Percentiles rank a stretch among this genome's conserved stretches.
Conservation (phyloP, 1,284 basidiomycete species). For the Sanghuangporus sanghuang region DNA sequence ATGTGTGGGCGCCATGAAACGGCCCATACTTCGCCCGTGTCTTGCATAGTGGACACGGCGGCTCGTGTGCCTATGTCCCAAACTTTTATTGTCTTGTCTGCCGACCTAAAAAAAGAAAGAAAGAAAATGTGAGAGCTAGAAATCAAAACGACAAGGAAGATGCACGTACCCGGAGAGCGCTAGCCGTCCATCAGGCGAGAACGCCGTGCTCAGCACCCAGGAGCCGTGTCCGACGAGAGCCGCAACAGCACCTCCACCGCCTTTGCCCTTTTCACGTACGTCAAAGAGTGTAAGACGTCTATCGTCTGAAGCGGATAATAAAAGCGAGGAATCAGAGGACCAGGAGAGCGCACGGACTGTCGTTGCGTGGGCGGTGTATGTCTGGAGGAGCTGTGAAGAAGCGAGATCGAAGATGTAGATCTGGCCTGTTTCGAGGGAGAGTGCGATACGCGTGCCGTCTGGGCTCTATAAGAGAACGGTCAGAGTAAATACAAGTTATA, state of each 20-base stretch:
- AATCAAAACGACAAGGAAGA: background rate
- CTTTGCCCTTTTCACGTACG: constrained; percentile 52
- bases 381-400: constrained; percentile 54
- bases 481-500: background rate
- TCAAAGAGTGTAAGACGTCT: constrained; percentile 84
- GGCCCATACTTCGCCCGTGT: constrained; percentile 80
- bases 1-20: constrained; percentile 76
- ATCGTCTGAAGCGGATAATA: constrained; percentile 84
- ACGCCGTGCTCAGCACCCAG: constrained; percentile 78
- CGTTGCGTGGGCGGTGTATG: constrained; percentile 83
- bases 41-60: constrained; percentile 72
- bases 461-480: constrained; percentile 55
- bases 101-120: constrained; percentile 48
- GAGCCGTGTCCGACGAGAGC: constrained; percentile 80
- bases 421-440: constrained; percentile 77
- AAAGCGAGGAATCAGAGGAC: constrained; percentile 71
- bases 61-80: constrained; percentile 81
- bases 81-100: constrained; percentile 81
- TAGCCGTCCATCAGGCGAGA: constrained; percentile 74
- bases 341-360: constrained; percentile 77
- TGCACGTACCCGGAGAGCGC: constrained; percentile 70
- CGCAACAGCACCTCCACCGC: constrained; percentile 69
- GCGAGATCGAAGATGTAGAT: constrained; percentile 78
- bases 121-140: background rate
- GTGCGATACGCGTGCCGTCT: constrained; percentile 72